A percentile compares a stretch with the other conserved stretches of the same genome.
Evolutionary conservation across 768 basidiomycete species (phyloP).

Genomic region (Lentinula edodes): DNA sequence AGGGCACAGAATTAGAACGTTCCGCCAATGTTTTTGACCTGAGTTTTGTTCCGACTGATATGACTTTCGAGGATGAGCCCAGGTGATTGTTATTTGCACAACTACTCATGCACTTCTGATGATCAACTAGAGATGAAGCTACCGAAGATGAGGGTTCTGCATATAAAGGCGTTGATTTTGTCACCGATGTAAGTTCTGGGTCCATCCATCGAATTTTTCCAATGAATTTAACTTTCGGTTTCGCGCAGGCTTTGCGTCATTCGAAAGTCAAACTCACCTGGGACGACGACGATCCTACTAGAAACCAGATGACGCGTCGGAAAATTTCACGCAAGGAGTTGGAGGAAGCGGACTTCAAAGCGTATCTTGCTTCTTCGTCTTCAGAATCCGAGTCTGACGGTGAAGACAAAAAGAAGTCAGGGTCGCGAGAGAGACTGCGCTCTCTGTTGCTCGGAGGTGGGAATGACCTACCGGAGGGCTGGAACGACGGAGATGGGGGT

Average conservation of each 20-base stretch:
- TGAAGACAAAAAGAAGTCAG: conserved; percentile 32
- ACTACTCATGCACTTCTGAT: neutral
- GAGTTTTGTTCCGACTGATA: conserved; percentile 87
- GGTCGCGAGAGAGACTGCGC: conserved; percentile 68
- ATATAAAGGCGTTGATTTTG: conserved; percentile 82
- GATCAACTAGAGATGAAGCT: conserved; percentile 69
- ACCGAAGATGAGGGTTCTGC: conserved; percentile 43
- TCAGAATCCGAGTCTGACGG: conserved; percentile 56
- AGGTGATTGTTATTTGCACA: conserved; percentile 37
- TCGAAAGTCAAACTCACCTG: conserved; percentile 98
- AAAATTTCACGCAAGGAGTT: conserved; percentile 78
- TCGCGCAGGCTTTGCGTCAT: conserved; percentile 80
- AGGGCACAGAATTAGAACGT: conserved; percentile 93
- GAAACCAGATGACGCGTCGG: conserved; percentile 74
- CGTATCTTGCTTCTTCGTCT: conserved; percentile 67
- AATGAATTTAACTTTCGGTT: neutral
- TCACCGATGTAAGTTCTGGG: conserved; percentile 70
- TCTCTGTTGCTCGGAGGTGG: conserved; percentile 65
- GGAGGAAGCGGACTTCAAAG: conserved; percentile 86
- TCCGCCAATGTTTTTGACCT: conserved; percentile 96
- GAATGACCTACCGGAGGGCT: conserved; percentile 77
- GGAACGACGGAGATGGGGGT: conserved; percentile 47
- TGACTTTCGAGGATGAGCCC: conserved; percentile 76
- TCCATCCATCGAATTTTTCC: neutral
- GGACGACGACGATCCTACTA: conserved; percentile 95